These are phyloP conservation scores for Collybia nuda DNA, from an alignment of 768 basidiomycete species.

Conservation along the genomic window DNA sequence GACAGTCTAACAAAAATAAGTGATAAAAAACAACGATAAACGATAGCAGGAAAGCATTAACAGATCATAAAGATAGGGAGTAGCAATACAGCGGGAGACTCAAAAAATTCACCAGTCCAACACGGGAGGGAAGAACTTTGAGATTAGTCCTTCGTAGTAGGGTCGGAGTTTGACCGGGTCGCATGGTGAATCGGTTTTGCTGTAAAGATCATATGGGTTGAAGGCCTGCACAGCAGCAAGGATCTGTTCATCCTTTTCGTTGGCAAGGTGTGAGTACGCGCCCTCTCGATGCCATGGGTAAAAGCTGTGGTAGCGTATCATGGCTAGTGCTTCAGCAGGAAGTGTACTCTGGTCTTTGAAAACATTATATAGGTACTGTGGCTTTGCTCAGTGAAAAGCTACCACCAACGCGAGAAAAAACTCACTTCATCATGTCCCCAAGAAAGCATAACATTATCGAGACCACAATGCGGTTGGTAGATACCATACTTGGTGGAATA, in stretches of 20 bases:
- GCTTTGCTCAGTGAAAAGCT: neutral
- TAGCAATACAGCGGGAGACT: no score
- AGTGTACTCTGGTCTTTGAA: conserved; percentile 80
- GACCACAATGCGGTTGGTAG: conserved; percentile 75
- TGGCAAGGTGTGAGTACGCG: conserved; percentile 79
- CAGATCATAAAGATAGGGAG: no score
- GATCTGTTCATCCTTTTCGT: conserved; percentile 62
- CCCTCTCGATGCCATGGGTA: conserved; percentile 94
- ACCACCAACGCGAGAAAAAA: neutral
- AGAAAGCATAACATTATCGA: conserved; percentile 84
- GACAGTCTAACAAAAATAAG: no score
- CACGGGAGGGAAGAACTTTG: conserved; percentile 80
- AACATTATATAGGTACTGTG: conserved; percentile 80
- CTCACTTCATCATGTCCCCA: conserved; percentile 91
- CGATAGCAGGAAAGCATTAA: no score
- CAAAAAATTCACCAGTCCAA: conserved; percentile 67
- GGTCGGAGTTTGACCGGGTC: conserved; percentile 64
- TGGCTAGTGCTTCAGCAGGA: conserved; percentile 79
- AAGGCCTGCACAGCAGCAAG: conserved; percentile 81
- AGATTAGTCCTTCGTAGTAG: conserved; percentile 82
- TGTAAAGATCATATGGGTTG: conserved; percentile 95
- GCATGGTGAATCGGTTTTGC: conserved; percentile 77
- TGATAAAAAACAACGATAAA: no score
- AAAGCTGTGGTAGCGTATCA: conserved; percentile 95
- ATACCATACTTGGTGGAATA: conserved; percentile 74